These are phyloP conservation scores for Wickerhamomyces queroliae DNA, from an alignment of 805 yeast species.

Conservation along the genomic window DNA sequence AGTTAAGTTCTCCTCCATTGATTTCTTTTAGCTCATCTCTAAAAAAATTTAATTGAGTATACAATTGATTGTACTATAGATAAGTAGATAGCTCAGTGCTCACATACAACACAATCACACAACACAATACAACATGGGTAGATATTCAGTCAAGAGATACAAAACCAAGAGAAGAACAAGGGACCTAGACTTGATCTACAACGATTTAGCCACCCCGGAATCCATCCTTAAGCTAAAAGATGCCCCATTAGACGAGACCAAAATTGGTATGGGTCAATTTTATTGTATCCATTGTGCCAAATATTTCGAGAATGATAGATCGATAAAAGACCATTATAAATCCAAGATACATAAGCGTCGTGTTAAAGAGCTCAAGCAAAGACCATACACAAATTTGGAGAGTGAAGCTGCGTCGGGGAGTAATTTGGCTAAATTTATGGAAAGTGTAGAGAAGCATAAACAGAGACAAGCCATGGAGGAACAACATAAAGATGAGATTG, in stretches of 20 bases:
- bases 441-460: slow-evolving; percentile 57
- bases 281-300: slow-evolving; percentile 94
- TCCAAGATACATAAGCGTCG: slow-evolving; percentile 84
- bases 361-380: slow-evolving; percentile 64
- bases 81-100: slow-evolving; percentile 2
- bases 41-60: slow-evolving; percentile 3
- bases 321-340: slow-evolving; percentile 66
- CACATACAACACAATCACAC: slow-evolving; percentile 1
- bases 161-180: slow-evolving; percentile 85
- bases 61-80: slow-evolving; percentile 1
- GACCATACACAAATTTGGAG: slow-evolving; percentile 84
- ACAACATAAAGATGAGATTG: slow-evolving; percentile 34
- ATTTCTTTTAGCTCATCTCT: slow-evolving; percentile 1
- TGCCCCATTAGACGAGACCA: slow-evolving; percentile 83
- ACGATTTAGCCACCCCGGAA: slow-evolving; percentile 63
- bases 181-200: slow-evolving; percentile 77
- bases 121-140: slow-evolving; percentile 52
- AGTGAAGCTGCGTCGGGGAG: slow-evolving; percentile 88
- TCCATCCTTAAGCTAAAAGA: slow-evolving; percentile 62
- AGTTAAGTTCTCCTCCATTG: background rate
- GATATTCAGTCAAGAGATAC: slow-evolving; percentile 79
- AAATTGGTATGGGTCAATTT: slow-evolving; percentile 92
- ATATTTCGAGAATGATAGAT: slow-evolving; percentile 74
- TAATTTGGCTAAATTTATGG: slow-evolving; percentile 61
- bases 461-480: slow-evolving; percentile 43